Conservation (phyloP, 192 early-diverging fungal species). For the Umbelopsis vinacea region DNA sequence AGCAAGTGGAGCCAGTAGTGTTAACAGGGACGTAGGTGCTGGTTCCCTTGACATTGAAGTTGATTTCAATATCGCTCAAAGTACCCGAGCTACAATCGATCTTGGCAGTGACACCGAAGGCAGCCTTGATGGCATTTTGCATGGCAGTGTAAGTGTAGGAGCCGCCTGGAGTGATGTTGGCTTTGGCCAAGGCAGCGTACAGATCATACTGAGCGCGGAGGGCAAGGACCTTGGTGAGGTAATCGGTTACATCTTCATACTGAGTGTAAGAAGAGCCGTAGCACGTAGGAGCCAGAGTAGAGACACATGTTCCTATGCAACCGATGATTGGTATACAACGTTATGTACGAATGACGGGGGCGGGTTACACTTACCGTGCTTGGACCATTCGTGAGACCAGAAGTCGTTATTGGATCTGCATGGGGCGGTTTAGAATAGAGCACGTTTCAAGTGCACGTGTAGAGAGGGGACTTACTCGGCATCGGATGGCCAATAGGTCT, state of each 20-base stretch:
- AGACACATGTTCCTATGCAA: conserved; percentile 61
- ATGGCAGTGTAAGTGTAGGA: conserved; percentile 39
- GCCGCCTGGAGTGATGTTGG: conserved; percentile 51
- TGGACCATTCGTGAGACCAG: conserved; percentile 82
- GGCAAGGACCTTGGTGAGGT: conserved; percentile 57
- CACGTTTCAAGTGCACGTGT: background rate
- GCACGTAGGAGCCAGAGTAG: conserved; percentile 67
- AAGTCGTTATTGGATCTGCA: conserved; percentile 68
- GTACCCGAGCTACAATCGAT: conserved; percentile 42
- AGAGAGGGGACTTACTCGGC: conserved; percentile 21
- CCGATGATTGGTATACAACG: background rate
- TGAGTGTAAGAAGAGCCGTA: conserved; percentile 45
- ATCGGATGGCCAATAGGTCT: conserved; percentile 69
- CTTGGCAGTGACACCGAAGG: conserved; percentile 45
- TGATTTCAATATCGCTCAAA: conserved; percentile 45
- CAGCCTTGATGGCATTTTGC: conserved; percentile 43
- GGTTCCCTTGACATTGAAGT: conserved; percentile 40
- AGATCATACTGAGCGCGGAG: conserved; percentile 63
- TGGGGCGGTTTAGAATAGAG: background rate
- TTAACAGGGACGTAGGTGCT: conserved; percentile 36
- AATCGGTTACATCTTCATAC: conserved; percentile 62
- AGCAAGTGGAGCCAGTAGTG: conserved; percentile 28
- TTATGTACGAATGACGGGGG: background rate
- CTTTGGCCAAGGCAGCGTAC: conserved; percentile 47
- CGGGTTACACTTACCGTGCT: conserved; percentile 61